Evolutionary conservation across 192 early-diverging fungal species (phyloP), one percentile per base, ranked within the genome.

Genomic region (Podila verticillata): DNA sequence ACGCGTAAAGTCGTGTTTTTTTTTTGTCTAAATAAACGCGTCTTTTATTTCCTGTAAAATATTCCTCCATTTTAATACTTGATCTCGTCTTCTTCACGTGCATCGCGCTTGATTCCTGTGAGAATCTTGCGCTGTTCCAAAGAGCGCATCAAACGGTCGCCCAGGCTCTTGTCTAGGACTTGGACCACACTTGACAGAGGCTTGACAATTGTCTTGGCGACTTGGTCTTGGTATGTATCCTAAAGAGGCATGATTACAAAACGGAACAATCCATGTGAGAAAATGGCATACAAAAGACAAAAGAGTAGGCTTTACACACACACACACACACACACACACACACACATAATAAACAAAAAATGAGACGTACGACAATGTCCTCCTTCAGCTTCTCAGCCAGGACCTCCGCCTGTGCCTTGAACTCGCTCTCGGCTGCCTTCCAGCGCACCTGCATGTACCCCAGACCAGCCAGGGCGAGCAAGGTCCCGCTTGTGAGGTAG

Each of bases 401-500:
- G 0, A 66, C 61, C 8, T 80, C 66, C 7, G 77, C 70, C 28
- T 80, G 69, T 0, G 77, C 61, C 51, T 65, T 72, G 34, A 80
- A 80, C 61, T 80, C 77, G 26, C 58, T 80, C 77, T 80, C 77
- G 1, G 77, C 77, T 7, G 77, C 70, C 57, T 80, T 80, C 77
- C 77, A 80, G n/a, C 77, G 69, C n/a, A 72, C 32, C 24, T 80
- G 77, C 69, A 80, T 65, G 29, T 80, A 80, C 15, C 77, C 77
- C 31, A 80, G 48, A n/a, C 77, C 77, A 15, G 62, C 65, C 58
- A 72, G 32, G 8, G 77, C 64, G 28, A 80, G 61, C 47, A 80
- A 13, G 0, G 70, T 59, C 0, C 77, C 77, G 32, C 77, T 80
- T 1, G 77, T 63, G 44, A 80, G 44, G 56, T 72, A 80, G 32